These are phyloP conservation scores for Torulaspora delbrueckii DNA, from an alignment of 805 yeast genomes.

Conservation along the genomic window DNA sequence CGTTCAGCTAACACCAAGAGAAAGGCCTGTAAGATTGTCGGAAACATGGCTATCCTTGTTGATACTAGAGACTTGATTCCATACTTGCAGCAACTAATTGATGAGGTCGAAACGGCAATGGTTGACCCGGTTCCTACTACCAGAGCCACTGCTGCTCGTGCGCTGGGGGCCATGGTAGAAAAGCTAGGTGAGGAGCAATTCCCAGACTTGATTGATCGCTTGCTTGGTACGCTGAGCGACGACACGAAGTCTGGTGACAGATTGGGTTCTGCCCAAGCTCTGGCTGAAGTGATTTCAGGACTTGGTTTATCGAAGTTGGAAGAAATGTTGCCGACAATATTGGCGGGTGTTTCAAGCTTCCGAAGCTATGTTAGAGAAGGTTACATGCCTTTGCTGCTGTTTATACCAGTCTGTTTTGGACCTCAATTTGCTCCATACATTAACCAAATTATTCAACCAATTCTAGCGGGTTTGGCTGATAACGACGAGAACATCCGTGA, in stretches of 20 bases:
- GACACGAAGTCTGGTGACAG: slow-evolving; percentile 81
- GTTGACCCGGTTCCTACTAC: slow-evolving; percentile 98
- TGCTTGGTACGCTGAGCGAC: slow-evolving; percentile 71
- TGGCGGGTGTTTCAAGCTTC: slow-evolving; percentile 63
- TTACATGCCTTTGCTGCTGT: slow-evolving; percentile 81
- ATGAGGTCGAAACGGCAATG: slow-evolving; percentile 88
- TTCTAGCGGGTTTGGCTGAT: slow-evolving; percentile 88
- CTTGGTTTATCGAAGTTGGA: slow-evolving; percentile 84
- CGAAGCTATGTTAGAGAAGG: slow-evolving; percentile 81
- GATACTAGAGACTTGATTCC: slow-evolving; percentile 83
- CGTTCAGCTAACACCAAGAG: slow-evolving; percentile 89
- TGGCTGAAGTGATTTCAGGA: slow-evolving; percentile 90
- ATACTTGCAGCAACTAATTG: slow-evolving; percentile 69
- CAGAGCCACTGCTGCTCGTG: slow-evolving; percentile 95
- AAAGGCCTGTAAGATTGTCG: slow-evolving; percentile 96
- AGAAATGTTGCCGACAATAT: slow-evolving; percentile 76
- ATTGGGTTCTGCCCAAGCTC: slow-evolving; percentile 94
- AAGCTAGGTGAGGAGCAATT: slow-evolving; percentile 93
- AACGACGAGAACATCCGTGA: slow-evolving; percentile 80
- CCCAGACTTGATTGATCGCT: slow-evolving; percentile 83
- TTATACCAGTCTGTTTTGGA: slow-evolving; percentile 92
- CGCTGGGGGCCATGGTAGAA: slow-evolving; percentile 92
- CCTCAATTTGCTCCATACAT: slow-evolving; percentile 86
- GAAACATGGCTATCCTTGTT: slow-evolving; percentile 95
- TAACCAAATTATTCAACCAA: slow-evolving; percentile 81